Conservation (phyloP, 2,329 filamentous ascomycete genomes). For the Aspergillus cejpii region DNA sequence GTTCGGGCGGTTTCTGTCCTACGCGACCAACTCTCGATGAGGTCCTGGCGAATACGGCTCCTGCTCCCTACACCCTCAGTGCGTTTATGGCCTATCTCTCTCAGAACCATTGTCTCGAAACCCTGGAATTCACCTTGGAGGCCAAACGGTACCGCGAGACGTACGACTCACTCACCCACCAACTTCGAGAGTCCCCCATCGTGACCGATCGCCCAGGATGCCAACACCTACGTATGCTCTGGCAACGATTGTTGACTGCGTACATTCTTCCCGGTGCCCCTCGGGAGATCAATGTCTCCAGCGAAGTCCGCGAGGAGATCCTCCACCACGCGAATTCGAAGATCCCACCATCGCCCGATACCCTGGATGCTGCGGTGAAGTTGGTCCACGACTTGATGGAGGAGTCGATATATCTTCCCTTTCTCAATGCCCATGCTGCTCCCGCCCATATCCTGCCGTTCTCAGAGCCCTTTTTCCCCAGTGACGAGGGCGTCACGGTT, state of each 20-base stretch:
- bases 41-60: conserved; percentile 77
- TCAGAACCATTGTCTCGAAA: conserved; percentile 94
- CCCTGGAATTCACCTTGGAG: conserved; percentile 92
- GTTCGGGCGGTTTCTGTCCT: conserved; percentile 35
- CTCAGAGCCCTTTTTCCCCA: conserved; percentile 39
- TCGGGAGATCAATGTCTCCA: conserved; percentile 84
- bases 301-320: conserved; percentile 73
- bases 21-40: conserved; percentile 70
- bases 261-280: conserved; percentile 83
- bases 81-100: conserved; percentile 96
- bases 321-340: conserved; percentile 55
- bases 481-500: conserved; percentile 32
- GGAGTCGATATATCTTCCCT: conserved; percentile 87
- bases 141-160: conserved; percentile 73
- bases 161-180: conserved; percentile 54
- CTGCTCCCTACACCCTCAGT: conserved; percentile 79
- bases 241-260: conserved; percentile 79
- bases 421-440: conserved; percentile 62
- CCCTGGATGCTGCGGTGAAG: conserved; percentile 71
- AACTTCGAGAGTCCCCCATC: conserved; percentile 41
- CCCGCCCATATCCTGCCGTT: conserved; percentile 43
- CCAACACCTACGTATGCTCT: conserved; percentile 69
- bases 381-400: conserved; percentile 97
- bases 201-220: conserved; percentile 50
- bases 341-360: conserved; percentile 64